A percentile compares a stretch with the other conserved stretches of the same genome.
Evolutionary conservation across 345 rosid species (phyloP).

Genomic region (Combretum micranthum): DNA sequence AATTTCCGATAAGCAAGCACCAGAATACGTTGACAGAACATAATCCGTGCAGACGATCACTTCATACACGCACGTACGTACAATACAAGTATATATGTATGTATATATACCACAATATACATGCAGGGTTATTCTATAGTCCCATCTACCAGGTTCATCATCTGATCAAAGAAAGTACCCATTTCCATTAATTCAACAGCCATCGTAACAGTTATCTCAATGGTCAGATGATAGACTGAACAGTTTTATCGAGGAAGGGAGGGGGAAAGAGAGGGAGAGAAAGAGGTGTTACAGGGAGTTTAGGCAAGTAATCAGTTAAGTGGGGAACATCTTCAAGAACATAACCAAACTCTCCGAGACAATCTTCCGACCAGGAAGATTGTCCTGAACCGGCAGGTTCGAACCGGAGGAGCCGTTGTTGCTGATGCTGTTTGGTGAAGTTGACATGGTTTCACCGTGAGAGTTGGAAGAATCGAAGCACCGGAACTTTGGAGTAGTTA

Average conservation of each 20-base stretch:
- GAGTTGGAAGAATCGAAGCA: slow-evolving; percentile 34
- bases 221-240: not conserved
- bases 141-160: not conserved
- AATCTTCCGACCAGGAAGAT: slow-evolving; percentile 19
- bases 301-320: slow-evolving; percentile 33
- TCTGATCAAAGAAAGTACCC: no score
- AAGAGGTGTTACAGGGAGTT: slow-evolving; percentile 29
- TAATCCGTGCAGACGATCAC: no score
- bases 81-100: no score
- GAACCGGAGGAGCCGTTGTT: not conserved
- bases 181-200: not conserved
- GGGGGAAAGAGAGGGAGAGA: not conserved
- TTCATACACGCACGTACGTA: no score
- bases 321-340: slow-evolving; percentile 54
- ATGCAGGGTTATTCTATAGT: no score
- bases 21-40: no score
- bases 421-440: slow-evolving; percentile 3
- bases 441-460: slow-evolving; percentile 5
- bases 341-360: slow-evolving; percentile 30
- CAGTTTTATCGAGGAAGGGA: no score
- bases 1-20: no score
- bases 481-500: slow-evolving; percentile 19
- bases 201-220: not conserved
- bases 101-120: no score
- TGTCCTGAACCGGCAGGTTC: not conserved